phyloP scores from a whole-genome alignment of 2,329 filamentous ascomycete species.

The Aspergillus sp. region DNA sequence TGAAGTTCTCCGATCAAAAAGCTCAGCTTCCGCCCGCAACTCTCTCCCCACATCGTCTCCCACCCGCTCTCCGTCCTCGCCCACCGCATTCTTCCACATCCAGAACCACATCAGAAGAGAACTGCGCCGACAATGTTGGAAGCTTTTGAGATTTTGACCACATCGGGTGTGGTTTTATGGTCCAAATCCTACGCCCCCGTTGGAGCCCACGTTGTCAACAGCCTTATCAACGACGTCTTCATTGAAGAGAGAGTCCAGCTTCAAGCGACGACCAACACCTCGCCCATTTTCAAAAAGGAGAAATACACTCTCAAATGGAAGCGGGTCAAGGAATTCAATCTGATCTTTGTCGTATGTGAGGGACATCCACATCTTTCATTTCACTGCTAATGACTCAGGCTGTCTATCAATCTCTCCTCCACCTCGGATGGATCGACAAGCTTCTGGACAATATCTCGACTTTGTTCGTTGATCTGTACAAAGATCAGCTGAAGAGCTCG shows the following conservation, averaged over 20 bases:
- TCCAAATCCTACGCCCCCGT: constrained; percentile 81
- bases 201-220: constrained; percentile 82
- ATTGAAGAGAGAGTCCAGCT: constrained; percentile 83
- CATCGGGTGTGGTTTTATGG: constrained; percentile 95
- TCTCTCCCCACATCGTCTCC: constrained; percentile 17
- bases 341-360: constrained; percentile 84
- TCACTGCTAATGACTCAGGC: constrained; percentile 55
- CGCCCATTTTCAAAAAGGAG: constrained; percentile 79
- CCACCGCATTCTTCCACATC: constrained; percentile 3
- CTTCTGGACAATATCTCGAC: constrained; percentile 92
- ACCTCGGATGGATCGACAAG: constrained; percentile 95
- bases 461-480: constrained; percentile 88
- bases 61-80: constrained; percentile 2
- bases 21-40: constrained; percentile 20
- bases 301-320: constrained; percentile 96
- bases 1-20: constrained; percentile 23
- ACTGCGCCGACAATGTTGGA: constrained; percentile 70
- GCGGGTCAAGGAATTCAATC: constrained; percentile 82
- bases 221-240: constrained; percentile 93
- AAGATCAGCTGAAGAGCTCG: constrained; percentile 77
- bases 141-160: constrained; percentile 93
- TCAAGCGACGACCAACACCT: constrained; percentile 59
- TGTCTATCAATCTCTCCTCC: constrained; percentile 92
- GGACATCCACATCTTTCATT: not conserved
- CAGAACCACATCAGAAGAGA: not conserved